Evolutionary conservation across 2,329 filamentous ascomycete genomes (phyloP).

Genomic region (Cladosporium sp.): DNA sequence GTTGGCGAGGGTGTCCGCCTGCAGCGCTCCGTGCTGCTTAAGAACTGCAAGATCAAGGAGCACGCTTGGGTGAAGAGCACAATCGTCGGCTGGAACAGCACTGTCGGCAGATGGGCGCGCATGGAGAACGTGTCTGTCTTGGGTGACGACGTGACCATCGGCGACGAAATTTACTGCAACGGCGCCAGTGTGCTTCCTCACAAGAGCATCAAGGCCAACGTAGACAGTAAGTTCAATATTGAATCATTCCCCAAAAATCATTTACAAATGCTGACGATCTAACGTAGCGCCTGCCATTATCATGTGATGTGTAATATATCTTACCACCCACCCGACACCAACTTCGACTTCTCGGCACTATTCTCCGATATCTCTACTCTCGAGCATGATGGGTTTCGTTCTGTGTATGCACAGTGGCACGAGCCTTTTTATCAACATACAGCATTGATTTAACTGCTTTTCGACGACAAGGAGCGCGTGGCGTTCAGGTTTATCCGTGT

Average conservation of each 20-base stretch:
- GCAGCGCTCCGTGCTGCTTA: slow-evolving; percentile 86
- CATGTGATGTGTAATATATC: slow-evolving; percentile 23
- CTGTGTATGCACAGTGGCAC: neutral
- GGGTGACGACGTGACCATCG: slow-evolving; percentile 95
- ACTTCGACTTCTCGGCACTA: neutral
- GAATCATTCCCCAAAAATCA: too few species aligned
- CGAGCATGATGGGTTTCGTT: slow-evolving; percentile 11
- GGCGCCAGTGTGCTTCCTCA: slow-evolving; percentile 85
- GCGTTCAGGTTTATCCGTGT: slow-evolving; percentile 11
- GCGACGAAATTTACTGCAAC: slow-evolving; percentile 98
- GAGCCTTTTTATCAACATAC: slow-evolving; percentile 8
- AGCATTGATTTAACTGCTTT: slow-evolving; percentile 10
- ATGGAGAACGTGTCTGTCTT: slow-evolving; percentile 98
- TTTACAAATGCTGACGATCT: neutral
- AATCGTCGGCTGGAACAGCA: slow-evolving; percentile 98
- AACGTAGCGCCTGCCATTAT: slow-evolving; percentile 24
- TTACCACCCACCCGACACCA: neutral
- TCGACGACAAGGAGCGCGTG: slow-evolving; percentile 6
- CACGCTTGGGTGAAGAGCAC: slow-evolving; percentile 99
- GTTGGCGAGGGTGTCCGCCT: slow-evolving; percentile 92
- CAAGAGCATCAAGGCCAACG: slow-evolving; percentile 98
- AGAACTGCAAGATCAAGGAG: slow-evolving; percentile 93
- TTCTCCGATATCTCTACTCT: slow-evolving; percentile 11
- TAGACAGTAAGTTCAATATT: slow-evolving; percentile 65
- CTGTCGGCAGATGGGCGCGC: slow-evolving; percentile 90